phyloP scores from a whole-genome alignment of 768 basidiomycete species.

The Pholiota conissans region DNA sequence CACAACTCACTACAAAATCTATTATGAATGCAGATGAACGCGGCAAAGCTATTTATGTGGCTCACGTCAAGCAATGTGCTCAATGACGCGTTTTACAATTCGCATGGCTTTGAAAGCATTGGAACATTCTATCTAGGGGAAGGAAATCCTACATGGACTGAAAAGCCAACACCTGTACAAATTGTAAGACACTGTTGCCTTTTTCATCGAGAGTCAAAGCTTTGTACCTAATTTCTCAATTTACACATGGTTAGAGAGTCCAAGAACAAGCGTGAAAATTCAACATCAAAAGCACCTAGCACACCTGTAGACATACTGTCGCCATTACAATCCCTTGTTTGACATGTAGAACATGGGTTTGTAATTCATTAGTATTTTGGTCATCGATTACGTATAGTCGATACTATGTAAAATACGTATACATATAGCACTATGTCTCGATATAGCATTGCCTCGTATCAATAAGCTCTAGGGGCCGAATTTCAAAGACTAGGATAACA shows the following conservation, averaged over 20 bases:
- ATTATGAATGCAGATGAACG: constrained; percentile 20
- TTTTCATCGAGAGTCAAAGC: too few relatives aligned
- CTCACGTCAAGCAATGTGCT: constrained; percentile 27
- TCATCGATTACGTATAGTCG: too few relatives aligned
- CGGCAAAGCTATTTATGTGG: constrained; percentile 25
- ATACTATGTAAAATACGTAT: too few relatives aligned
- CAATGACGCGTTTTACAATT: constrained; percentile 25
- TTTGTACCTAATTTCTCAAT: background rate
- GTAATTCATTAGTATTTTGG: too few relatives aligned
- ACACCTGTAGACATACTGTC: background rate
- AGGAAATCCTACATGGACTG: constrained; percentile 29
- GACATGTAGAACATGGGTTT: background rate
- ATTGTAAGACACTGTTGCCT: constrained; percentile 22
- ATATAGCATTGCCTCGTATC: too few relatives aligned
- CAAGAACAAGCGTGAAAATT: background rate
- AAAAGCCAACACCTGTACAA: constrained; percentile 24
- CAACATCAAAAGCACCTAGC: background rate
- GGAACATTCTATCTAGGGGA: constrained; percentile 26
- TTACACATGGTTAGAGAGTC: constrained; percentile 20
- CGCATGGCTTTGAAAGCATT: constrained; percentile 25
- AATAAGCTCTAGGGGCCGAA: too few relatives aligned
- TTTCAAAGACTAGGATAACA: too few relatives aligned
- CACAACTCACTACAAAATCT: background rate
- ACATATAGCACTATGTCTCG: too few relatives aligned
- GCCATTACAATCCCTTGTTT: background rate